Conservation (phyloP, 129 eudicot genomes). For the Pseudognaphalium luteoalbum region DNA sequence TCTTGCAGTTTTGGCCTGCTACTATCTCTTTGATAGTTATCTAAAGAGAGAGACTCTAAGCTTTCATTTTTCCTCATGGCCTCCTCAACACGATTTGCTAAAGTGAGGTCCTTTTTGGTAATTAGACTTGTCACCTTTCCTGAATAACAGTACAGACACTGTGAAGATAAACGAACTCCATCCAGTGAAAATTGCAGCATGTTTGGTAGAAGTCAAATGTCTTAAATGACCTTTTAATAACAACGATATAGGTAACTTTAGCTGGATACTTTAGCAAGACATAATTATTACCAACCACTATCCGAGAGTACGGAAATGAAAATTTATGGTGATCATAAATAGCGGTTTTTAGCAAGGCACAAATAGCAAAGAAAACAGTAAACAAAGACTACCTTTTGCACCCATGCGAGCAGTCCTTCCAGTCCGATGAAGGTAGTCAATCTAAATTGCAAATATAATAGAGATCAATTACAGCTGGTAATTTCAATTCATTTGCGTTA, state of each 20-base stretch:
- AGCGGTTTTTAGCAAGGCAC: background rate
- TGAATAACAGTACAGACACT: slow-evolving; percentile 10
- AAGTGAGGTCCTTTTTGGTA: slow-evolving; percentile 52
- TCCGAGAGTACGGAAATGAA: background rate
- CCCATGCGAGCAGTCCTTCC: slow-evolving; percentile 99
- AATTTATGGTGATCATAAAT: background rate
- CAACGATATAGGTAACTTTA: background rate
- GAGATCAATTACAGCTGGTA: background rate
- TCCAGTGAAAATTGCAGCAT: background rate
- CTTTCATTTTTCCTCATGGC: slow-evolving; percentile 91
- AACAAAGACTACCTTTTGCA: slow-evolving; percentile 34
- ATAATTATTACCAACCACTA: background rate
- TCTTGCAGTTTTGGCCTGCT: slow-evolving; percentile 62
- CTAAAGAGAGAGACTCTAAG: slow-evolving; percentile 77
- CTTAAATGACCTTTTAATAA: background rate
- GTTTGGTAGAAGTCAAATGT: slow-evolving; percentile 6
- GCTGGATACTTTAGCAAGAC: background rate
- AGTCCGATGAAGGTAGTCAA: slow-evolving; percentile 97
- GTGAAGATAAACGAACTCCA: slow-evolving; percentile 3
- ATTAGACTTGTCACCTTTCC: slow-evolving; percentile 95
- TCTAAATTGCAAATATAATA: slow-evolving; percentile 41
- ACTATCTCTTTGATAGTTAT: slow-evolving; percentile 51
- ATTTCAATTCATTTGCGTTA: background rate
- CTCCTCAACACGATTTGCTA: slow-evolving; percentile 83
- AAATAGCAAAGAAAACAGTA: background rate